These are phyloP conservation scores for Venturia nashicola DNA, from an alignment of 2,329 filamentous ascomycete genomes.

Conservation along the genomic window DNA sequence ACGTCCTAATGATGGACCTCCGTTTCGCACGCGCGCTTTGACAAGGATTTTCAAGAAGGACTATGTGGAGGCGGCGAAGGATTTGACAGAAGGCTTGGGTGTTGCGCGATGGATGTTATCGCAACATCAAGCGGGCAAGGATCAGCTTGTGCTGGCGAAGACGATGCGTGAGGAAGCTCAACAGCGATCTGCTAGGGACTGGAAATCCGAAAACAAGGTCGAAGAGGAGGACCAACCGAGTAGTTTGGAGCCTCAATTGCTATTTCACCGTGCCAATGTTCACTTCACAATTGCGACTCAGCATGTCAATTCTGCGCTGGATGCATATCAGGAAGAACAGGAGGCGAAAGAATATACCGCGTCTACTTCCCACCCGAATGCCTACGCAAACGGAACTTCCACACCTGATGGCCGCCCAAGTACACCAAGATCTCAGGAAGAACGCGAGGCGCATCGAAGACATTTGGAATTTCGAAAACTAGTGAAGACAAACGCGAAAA, in stretches of 20 bases:
- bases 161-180: constrained; percentile 21
- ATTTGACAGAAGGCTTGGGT: constrained; percentile 56
- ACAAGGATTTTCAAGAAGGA: constrained; percentile 68
- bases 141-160: constrained; percentile 41
- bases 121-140: constrained; percentile 37
- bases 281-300: constrained; percentile 62
- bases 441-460: constrained; percentile 33
- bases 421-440: constrained; percentile 21
- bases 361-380: neutral
- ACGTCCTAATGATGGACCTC: constrained; percentile 51
- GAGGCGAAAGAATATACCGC: constrained; percentile 20
- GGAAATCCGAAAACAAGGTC: constrained; percentile 38
- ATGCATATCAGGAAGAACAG: constrained; percentile 30
- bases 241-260: constrained; percentile 60
- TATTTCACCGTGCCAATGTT: constrained; percentile 63
- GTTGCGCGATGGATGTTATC: constrained; percentile 41
- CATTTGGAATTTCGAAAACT: constrained; percentile 51
- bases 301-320: constrained; percentile 46
- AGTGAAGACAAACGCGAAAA: constrained; percentile 63
- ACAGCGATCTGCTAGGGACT: constrained; percentile 21
- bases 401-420: constrained; percentile 18
- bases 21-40: constrained; percentile 60
- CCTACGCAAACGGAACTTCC: constrained; percentile 11
- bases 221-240: constrained; percentile 57
- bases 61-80: constrained; percentile 53